These are phyloP conservation scores for Amanita muscaria DNA, from an alignment of 768 basidiomycete species.

Conservation along the genomic window DNA sequence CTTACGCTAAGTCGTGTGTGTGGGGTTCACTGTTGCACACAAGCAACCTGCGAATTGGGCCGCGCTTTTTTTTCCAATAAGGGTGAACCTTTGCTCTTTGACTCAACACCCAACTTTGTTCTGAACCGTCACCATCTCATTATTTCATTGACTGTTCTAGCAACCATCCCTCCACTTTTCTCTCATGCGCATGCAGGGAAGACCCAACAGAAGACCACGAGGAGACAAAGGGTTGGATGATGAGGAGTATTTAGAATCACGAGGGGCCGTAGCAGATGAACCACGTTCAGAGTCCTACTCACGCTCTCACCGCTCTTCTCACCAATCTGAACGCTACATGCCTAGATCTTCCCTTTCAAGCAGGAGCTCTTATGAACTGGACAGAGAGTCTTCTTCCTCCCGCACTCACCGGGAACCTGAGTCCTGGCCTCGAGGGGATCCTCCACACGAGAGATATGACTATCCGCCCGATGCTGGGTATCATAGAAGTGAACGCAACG, in stretches of 20 bases:
- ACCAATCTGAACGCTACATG: slow-evolving; percentile 41
- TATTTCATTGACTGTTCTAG: slow-evolving; percentile 16
- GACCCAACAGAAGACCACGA: slow-evolving; percentile 44
- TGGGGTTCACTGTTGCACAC: slow-evolving; percentile 1
- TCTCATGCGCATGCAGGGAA: slow-evolving; percentile 36
- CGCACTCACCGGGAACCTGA: slow-evolving; percentile 43
- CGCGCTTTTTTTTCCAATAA: slow-evolving; percentile 3
- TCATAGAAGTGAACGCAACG: slow-evolving; percentile 41
- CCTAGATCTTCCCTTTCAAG: slow-evolving; percentile 31
- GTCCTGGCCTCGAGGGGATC: slow-evolving; percentile 40
- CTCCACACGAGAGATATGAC: slow-evolving; percentile 37
- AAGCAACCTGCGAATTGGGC: slow-evolving; percentile 7
- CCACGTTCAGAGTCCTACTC: slow-evolving; percentile 43
- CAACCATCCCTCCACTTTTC: slow-evolving; percentile 16
- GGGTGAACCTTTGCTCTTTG: slow-evolving; percentile 27
- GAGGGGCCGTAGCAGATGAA: slow-evolving; percentile 33
- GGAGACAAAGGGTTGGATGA: slow-evolving; percentile 41
- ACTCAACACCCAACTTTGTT: slow-evolving; percentile 26
- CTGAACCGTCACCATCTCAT: slow-evolving; percentile 12
- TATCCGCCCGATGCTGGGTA: slow-evolving; percentile 33
- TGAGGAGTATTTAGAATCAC: slow-evolving; percentile 39
- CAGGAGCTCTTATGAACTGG: slow-evolving; percentile 35
- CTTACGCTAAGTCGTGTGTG: slow-evolving; percentile 9
- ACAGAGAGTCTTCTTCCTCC: slow-evolving; percentile 44
- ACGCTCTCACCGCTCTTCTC: slow-evolving; percentile 37